A percentile compares a stretch with the other conserved stretches of the same genome.
Evolutionary conservation across 805 yeast genomes (phyloP).

Genomic region (Yamadazyma scolyti): DNA sequence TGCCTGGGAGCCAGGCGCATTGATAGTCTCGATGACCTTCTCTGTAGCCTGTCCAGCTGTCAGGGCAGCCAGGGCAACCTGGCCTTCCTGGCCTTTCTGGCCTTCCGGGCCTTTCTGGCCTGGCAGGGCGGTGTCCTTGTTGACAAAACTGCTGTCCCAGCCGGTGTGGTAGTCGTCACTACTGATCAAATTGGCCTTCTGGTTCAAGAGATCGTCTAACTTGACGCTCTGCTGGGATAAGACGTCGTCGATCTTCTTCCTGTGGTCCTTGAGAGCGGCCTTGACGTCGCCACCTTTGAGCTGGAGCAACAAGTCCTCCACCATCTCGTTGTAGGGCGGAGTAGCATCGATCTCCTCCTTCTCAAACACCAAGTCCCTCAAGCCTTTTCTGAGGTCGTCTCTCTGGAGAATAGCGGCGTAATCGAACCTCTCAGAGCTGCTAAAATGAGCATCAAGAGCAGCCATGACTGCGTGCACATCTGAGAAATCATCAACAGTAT

Average conservation of each 20-base stretch:
- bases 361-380: constrained; percentile 34
- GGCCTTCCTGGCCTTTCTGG: constrained; percentile 3
- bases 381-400: constrained; percentile 43
- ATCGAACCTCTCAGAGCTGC: constrained; percentile 55
- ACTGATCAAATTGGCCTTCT: constrained; percentile 71
- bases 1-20: constrained; percentile 3
- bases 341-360: constrained; percentile 37
- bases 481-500: constrained; percentile 36
- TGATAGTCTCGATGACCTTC: constrained; percentile 25
- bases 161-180: constrained; percentile 92
- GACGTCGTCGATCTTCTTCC: constrained; percentile 65
- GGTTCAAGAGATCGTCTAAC: constrained; percentile 62
- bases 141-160: constrained; percentile 79
- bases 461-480: constrained; percentile 32
- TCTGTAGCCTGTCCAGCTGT: constrained; percentile 20
- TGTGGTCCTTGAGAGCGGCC: constrained; percentile 54
- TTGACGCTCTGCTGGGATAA: constrained; percentile 62
- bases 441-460: constrained; percentile 50
- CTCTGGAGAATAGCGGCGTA: constrained; percentile 29
- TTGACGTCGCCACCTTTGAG: constrained; percentile 58
- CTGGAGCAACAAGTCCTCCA: constrained; percentile 83
- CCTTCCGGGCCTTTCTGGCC: constrained; percentile 2
- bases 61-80: not conserved
- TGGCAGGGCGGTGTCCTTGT: constrained; percentile 39
- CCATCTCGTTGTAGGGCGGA: constrained; percentile 85